These are phyloP conservation scores for Croton laevigatus DNA, from an alignment of 441 rosid species.

Conservation along the genomic window DNA sequence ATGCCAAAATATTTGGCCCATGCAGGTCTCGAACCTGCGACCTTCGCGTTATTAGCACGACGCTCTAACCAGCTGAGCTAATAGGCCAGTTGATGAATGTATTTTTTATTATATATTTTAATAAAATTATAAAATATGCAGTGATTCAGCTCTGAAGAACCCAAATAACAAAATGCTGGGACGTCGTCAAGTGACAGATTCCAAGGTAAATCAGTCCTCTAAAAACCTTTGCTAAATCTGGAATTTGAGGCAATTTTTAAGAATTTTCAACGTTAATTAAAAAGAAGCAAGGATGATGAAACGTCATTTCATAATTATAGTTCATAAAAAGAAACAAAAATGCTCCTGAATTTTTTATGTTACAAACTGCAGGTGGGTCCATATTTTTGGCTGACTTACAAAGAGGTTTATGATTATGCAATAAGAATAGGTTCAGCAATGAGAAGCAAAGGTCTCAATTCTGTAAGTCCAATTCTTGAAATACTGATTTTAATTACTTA, in stretches of 20 bases:
- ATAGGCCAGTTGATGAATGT: constrained; percentile 36
- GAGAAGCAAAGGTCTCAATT: constrained; percentile 57
- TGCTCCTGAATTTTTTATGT: neutral
- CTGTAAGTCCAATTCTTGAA: constrained; percentile 39
- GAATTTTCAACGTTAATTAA: neutral
- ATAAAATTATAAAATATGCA: too few species aligned
- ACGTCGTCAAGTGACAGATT: constrained; percentile 51
- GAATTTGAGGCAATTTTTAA: neutral
- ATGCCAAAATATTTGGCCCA: constrained; percentile 29
- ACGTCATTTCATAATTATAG: neutral
- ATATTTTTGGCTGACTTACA: constrained; percentile 74
- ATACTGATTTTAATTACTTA: neutral
- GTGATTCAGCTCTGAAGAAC: neutral
- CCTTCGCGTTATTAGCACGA: constrained; percentile 95
- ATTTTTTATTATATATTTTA: too few species aligned
- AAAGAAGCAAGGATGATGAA: neutral
- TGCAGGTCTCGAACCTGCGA: constrained; percentile 82
- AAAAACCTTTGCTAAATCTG: neutral
- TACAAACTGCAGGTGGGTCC: constrained; percentile 54
- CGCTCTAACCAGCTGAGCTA: constrained; percentile 93
- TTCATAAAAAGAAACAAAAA: neutral
- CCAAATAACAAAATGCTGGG: constrained; percentile 51
- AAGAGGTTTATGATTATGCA: constrained; percentile 63
- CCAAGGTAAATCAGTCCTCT: constrained; percentile 43
- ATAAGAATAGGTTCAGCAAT: constrained; percentile 68